Percentiles rank a stretch among this genome's conserved stretches.
Evolutionary conservation across 345 rosid species (phyloP).

Genomic region (Eucalyptus paniculata): DNA sequence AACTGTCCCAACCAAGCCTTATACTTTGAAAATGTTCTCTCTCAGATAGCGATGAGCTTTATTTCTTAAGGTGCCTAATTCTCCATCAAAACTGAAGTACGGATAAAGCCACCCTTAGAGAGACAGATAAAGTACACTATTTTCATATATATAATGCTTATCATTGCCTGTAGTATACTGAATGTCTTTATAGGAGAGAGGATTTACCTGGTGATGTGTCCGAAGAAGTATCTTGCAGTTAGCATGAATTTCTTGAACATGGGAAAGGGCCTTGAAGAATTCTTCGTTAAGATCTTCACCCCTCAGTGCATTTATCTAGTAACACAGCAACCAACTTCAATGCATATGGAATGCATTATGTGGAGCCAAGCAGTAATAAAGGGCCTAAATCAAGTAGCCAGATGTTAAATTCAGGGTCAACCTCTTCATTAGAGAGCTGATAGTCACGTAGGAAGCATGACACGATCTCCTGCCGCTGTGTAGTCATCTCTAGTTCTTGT

Average conservation of each 20-base stretch:
- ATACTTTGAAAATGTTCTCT: background rate
- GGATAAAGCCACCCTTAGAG: background rate
- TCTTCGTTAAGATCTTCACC: constrained; percentile 73
- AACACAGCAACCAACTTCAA: background rate
- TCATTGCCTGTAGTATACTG: background rate
- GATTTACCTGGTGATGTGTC: constrained; percentile 87
- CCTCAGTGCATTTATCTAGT: constrained; percentile 77
- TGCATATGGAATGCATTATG: background rate
- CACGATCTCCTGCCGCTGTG: constrained; percentile 90
- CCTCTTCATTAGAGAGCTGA: constrained; percentile 91
- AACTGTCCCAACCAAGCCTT: background rate
- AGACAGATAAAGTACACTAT: background rate
- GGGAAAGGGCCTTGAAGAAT: constrained; percentile 91
- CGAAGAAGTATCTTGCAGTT: constrained; percentile 89
- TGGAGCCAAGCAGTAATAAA: background rate
- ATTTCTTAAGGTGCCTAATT: background rate
- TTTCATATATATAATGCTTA: background rate
- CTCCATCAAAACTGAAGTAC: background rate
- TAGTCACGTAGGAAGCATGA: constrained; percentile 93
- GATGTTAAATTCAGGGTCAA: background rate
- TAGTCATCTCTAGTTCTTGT: constrained; percentile 79
- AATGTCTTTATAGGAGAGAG: background rate
- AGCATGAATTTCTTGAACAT: constrained; percentile 92
- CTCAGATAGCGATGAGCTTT: background rate
- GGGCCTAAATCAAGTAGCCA: background rate